These are phyloP conservation scores for Calycina herbarum DNA, from an alignment of 2,329 filamentous ascomycete genomes.

Conservation along the genomic window DNA sequence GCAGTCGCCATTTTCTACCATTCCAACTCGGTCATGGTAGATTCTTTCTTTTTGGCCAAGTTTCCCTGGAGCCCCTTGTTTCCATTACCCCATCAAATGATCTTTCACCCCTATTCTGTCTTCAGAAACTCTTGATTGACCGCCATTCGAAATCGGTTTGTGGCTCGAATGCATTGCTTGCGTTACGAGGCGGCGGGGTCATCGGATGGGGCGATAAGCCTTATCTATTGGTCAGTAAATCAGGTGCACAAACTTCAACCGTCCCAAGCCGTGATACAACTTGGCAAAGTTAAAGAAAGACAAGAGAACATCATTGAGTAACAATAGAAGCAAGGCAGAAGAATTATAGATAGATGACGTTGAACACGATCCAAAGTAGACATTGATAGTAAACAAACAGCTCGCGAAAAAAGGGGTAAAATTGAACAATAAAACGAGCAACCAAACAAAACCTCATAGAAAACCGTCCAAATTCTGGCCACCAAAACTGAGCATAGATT, in stretches of 20 bases:
- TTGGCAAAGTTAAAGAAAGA: neutral
- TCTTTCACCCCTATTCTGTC: neutral
- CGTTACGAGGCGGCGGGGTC: conserved; percentile 15
- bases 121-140: neutral
- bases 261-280: conserved; percentile 11
- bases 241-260: conserved; percentile 8
- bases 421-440: neutral
- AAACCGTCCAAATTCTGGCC: neutral
- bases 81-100: neutral
- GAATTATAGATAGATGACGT: neutral
- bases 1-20: neutral
- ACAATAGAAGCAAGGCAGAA: conserved; percentile 5
- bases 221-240: conserved; percentile 19
- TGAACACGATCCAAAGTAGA: neutral
- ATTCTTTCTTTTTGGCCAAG: neutral
- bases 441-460: neutral
- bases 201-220: conserved; percentile 16
- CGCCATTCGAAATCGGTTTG: conserved; percentile 3
- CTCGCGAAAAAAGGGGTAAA: conserved; percentile 2
- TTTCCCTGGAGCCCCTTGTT: neutral
- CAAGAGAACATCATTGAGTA: neutral
- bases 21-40: neutral
- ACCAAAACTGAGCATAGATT: neutral
- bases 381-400: neutral
- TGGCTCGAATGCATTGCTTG: conserved; percentile 1